Evolutionary conservation across 2,329 filamentous ascomycete species (phyloP), one percentile per base, ranked within the genome.

Genomic region (Venturia carpophila): DNA sequence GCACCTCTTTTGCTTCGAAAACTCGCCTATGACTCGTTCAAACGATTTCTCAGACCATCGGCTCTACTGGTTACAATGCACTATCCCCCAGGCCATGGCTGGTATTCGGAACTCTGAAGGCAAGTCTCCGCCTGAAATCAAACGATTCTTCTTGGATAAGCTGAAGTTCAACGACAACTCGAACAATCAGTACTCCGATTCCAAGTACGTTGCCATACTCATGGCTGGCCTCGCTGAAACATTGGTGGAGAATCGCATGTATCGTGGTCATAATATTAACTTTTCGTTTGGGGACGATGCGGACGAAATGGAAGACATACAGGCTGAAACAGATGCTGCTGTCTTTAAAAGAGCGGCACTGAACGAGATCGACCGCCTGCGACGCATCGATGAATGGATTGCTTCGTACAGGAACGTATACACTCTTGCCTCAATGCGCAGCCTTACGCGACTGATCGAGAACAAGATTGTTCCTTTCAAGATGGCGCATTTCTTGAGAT

Each of bases 131-230:
- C 81, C 88, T 71, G 82, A 87, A 63, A 91, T 91, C 5, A 90
- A 92, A 66, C 84, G 85, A 47, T 96, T 97, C 74, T 84, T 99
- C 60, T 84, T 96, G 27, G 92, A 97, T 70, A 90, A 95, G 72
- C 80, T 99, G 42, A 88, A 90, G 61, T 93, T 92, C 78, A 99
- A 99, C 73, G 92, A 99, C 76, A 99, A 99, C 73, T 87, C 89
- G 2, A 88, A 90, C 67, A 99, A 99, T 70, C 77, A 87, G 62
- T 95, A 86, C 72, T 96, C 92, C 5, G 95, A 99, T 71, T 88
- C 92, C 68, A 87, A 90, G 71, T 99, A 97, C 73, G 85, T 99
- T 64, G 87, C 91, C 9, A 89, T 83, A 27, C 81, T 99, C 30
- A 89, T 99, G 79, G 78, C 75, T 45, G 84, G 84, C 47, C 74